Base-by-base conservation (phyloP, 176 grass and related monocot genomes). In the Phoenix roebelenii region DNA sequence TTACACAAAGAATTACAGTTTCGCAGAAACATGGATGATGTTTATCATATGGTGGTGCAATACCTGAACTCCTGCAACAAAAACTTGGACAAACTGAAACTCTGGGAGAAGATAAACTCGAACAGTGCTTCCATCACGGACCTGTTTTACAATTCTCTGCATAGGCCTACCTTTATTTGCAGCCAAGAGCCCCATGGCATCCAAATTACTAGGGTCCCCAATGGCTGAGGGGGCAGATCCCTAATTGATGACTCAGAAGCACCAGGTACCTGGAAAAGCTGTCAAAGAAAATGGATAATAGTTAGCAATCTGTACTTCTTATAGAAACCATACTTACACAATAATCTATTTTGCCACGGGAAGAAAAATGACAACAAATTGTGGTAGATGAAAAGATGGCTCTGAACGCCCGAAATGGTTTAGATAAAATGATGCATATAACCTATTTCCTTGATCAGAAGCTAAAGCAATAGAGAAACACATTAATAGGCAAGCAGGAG, bases 31-130 rank as follows among this genome's bases (percentile, higher is more conserved):
- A 32, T 5, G 15, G 19, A n/a, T 20, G 48, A 63, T 48, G 29
- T 22, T 19, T 15, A 16, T 29, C 12, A 25, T 20, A 5, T 18
- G 16, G 16, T 5, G 18, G 51, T 54, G 4, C 7, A 18, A 50
- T 80, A 92, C 93, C 84, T 98, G 93, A 49, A 92, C 78, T 61
- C 93, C 93, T 49, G 93, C 93, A 67, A 89, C 81, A 67, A 92
- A 92, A 75, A 98, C 89, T 76, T 98, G 93, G 39, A 92, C 76
- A 57, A 98, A 98, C 25, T 98, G 93, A 64, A 92, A 98, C 44
- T 77, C 86, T 25, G 93, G 87, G 54, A 98, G 70, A 68, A 98
- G 73, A 65, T 98, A 98, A 59, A 84, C 84, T 73, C 93, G 93
- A 70, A 98, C 59, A 23, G 76, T 89, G 70, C 85, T 84, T n/a